Percentiles rank a stretch among this genome's conserved stretches.
phyloP scores from a whole-genome alignment of 805 yeast genomes.

The Saccharomycopsis sp. region DNA sequence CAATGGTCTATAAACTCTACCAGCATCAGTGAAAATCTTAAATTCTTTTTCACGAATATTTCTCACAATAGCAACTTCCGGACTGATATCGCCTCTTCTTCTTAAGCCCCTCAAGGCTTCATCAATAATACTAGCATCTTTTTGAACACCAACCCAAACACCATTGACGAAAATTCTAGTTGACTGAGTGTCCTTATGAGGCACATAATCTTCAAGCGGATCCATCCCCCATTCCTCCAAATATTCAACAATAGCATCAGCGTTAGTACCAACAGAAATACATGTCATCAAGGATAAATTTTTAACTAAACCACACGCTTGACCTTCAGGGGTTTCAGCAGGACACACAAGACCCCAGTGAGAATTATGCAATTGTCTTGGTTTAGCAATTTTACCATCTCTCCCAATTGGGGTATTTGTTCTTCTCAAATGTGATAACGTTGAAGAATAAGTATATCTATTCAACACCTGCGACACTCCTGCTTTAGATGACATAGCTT shows the following conservation, averaged over 20 bases:
- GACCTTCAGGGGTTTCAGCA: constrained; percentile 99
- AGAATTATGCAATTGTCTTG: constrained; percentile 97
- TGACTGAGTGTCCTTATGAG: constrained; percentile 83
- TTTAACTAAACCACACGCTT: constrained; percentile 98
- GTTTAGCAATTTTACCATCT: constrained; percentile 98
- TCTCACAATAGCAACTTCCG: constrained; percentile 94
- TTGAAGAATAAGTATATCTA: constrained; percentile 97
- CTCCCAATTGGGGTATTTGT: constrained; percentile 99
- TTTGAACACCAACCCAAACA: constrained; percentile 98
- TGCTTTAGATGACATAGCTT: constrained; percentile 97
- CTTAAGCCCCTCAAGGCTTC: constrained; percentile 86
- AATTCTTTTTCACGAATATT: constrained; percentile 96
- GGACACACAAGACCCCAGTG: constrained; percentile 99
- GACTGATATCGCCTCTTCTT: constrained; percentile 90
- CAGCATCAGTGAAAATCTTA: constrained; percentile 96
- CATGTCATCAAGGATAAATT: constrained; percentile 94
- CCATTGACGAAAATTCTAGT: constrained; percentile 96
- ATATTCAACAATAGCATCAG: constrained; percentile 87
- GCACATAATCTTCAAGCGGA: constrained; percentile 91
- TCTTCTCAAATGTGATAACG: constrained; percentile 96
- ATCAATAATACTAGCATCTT: constrained; percentile 89
- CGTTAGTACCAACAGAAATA: constrained; percentile 96
- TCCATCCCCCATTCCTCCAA: constrained; percentile 99
- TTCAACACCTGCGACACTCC: constrained; percentile 99
- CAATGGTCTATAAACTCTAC: constrained; percentile 94